These are phyloP conservation scores for Pyricularia sp. DNA, from an alignment of 2,329 filamentous ascomycete genomes.

Conservation along the genomic window DNA sequence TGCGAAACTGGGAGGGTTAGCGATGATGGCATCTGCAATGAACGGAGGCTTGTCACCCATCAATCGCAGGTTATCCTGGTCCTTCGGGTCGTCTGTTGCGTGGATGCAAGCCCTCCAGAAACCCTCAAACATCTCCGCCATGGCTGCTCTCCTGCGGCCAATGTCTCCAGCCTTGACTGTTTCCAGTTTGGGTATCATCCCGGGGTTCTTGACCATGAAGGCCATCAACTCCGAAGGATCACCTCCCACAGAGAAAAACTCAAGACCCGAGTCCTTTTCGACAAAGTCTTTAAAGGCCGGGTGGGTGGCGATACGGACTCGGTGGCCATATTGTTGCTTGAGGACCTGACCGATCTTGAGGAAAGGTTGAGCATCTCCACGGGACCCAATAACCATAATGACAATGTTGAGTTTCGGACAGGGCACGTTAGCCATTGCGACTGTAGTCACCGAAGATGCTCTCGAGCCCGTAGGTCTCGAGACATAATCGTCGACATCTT, in stretches of 20 bases:
- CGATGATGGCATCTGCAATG: constrained; percentile 72
- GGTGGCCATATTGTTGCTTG: constrained; percentile 61
- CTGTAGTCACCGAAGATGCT: constrained; percentile 22
- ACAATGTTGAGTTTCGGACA: constrained; percentile 63
- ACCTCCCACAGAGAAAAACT: constrained; percentile 74
- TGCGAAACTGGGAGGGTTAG: constrained; percentile 71
- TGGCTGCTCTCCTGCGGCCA: constrained; percentile 53
- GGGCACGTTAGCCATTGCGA: constrained; percentile 18
- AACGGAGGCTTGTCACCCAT: constrained; percentile 54
- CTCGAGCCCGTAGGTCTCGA: constrained; percentile 5
- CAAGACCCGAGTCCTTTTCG: constrained; percentile 60
- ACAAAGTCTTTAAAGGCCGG: constrained; percentile 70
- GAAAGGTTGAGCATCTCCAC: constrained; percentile 76
- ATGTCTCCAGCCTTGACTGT: constrained; percentile 68
- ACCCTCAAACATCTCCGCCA: constrained; percentile 76
- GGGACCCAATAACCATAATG: constrained; percentile 73
- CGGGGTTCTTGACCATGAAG: constrained; percentile 81
- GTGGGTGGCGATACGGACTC: constrained; percentile 71
- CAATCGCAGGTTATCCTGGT: constrained; percentile 52
- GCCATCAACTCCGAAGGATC: constrained; percentile 77
- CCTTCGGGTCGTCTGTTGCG: constrained; percentile 58
- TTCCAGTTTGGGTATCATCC: constrained; percentile 65
- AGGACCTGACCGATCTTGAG: constrained; percentile 65
- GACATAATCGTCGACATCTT: background rate
- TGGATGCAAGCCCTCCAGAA: constrained; percentile 76